Evolutionary conservation across 1,284 basidiomycete genomes (phyloP), one percentile per base, ranked within the genome.

Genomic region (Chondrostereum purpureum): DNA sequence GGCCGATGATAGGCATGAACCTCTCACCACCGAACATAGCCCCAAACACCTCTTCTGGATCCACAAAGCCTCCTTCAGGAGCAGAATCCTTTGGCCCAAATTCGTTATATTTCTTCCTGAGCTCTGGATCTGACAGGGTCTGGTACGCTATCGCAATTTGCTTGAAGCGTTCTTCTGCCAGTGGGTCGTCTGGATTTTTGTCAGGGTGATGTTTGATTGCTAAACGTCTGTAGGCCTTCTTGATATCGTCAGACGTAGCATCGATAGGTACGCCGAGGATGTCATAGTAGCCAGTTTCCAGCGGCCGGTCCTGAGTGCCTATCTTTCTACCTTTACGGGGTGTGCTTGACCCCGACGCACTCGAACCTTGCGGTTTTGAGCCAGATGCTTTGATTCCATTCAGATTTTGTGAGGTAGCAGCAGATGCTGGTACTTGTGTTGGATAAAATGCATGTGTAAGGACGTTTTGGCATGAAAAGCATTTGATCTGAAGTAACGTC

Each of bases 21-120:
- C 84, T 69, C 38, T 91, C 88, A 0, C 90, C 90, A 42, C 90
- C 93, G 58, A 97, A 97, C 58, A 97, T 89, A 18, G 87, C 88
- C 1, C 88, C 83, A 63, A 99, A 98, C 35, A 98, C 89, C 59
- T 95, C 92, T 61, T 80, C 77, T 0, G 77, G 77, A 54, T 80
- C 78, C 24, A 80, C 75, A 47, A 72, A 80, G 2, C 87, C 87
- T 36, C 85, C 86, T 49, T 89, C 86, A 0, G 87, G 85, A 47
- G 77, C 13, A 21, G 18, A 23, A 83, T 63, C 88, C 87, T 62
- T 88, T 87, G 0, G 84, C 70, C 2, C 87, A 88, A 55, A 88
- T 58, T 96, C 92, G 65, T 99, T 98, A 69, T 97, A 97, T 66
- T 95, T 96, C 56, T 80, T 80, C 22, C 94, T 80, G 3, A 95